Evolutionary conservation across 768 basidiomycete species (phyloP).

Genomic region (Saitozyma sp.): DNA sequence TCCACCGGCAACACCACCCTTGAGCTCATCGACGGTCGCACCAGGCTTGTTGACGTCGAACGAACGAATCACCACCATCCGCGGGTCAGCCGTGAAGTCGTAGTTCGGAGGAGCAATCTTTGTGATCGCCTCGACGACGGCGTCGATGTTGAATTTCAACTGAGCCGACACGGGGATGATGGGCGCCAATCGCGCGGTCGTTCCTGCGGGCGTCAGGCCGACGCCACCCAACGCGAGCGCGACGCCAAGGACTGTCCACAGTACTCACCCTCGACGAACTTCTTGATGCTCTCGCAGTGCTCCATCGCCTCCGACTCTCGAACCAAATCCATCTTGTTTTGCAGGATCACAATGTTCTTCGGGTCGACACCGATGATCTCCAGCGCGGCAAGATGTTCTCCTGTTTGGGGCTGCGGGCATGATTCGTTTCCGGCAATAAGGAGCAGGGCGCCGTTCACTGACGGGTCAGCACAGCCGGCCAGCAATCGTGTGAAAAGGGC

Average conservation of each 20-base stretch:
- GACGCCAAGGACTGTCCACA: background rate
- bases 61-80: constrained; percentile 96
- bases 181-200: constrained; percentile 93
- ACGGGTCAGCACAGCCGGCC: constrained; percentile 2
- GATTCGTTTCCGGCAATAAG: constrained; percentile 98
- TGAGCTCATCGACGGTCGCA: constrained; percentile 91
- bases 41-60: constrained; percentile 99
- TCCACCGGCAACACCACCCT: constrained; percentile 97
- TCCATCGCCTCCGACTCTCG: constrained; percentile 91
- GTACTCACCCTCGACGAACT: constrained; percentile 84
- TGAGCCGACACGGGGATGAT: constrained; percentile 99
- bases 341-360: constrained; percentile 93
- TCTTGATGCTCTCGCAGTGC: constrained; percentile 91
- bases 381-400: constrained; percentile 95
- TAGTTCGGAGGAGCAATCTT: constrained; percentile 91
- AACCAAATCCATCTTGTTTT: constrained; percentile 98
- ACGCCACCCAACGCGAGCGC: background rate
- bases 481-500: background rate
- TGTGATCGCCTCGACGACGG: constrained; percentile 97
- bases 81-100: constrained; percentile 86
- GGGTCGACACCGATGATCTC: constrained; percentile 91
- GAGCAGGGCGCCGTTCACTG: constrained; percentile 89
- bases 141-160: constrained; percentile 98
- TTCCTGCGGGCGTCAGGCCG: constrained; percentile 60
- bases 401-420: constrained; percentile 98